phyloP scores from a whole-genome alignment of 164 flowering plant genomes.

The Umbellularia californica region DNA sequence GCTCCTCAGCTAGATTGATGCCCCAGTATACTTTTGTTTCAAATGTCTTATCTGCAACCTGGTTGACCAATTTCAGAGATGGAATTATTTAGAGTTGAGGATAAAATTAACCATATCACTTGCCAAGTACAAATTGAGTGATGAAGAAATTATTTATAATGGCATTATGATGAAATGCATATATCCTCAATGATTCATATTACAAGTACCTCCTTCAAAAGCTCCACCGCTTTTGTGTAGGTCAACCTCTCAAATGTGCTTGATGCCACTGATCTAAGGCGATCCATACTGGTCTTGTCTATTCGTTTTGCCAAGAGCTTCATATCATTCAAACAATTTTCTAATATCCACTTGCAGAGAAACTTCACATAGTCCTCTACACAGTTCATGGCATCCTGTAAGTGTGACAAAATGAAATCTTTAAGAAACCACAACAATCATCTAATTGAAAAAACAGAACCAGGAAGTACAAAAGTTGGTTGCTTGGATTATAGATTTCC shows the following conservation, averaged over 20 bases:
- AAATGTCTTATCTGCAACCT: slow-evolving; percentile 48
- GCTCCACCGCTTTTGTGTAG: slow-evolving; percentile 63
- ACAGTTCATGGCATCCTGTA: slow-evolving; percentile 73
- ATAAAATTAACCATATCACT: neutral
- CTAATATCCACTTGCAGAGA: slow-evolving; percentile 61
- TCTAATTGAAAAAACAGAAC: neutral
- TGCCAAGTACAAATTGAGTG: neutral
- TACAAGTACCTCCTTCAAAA: slow-evolving; percentile 45
- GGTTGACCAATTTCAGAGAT: slow-evolving; percentile 12
- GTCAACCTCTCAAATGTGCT: slow-evolving; percentile 51
- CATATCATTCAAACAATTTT: slow-evolving; percentile 59
- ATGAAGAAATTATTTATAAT: neutral
- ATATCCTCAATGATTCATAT: too few relatives aligned
- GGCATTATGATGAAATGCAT: too few relatives aligned
- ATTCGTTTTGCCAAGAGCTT: slow-evolving; percentile 49
- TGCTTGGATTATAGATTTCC: too few relatives aligned
- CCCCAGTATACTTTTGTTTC: slow-evolving; percentile 56
- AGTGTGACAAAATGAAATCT: slow-evolving; percentile 2
- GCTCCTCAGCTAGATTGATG: slow-evolving; percentile 55
- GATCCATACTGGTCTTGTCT: slow-evolving; percentile 38
- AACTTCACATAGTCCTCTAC: slow-evolving; percentile 70
- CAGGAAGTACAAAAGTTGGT: too few relatives aligned
- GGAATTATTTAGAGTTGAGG: neutral
- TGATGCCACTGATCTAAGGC: slow-evolving; percentile 42
- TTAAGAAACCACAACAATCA: neutral